Conservation (phyloP, 2,329 filamentous ascomycete species). For the Lasiodiplodia theobromae region DNA sequence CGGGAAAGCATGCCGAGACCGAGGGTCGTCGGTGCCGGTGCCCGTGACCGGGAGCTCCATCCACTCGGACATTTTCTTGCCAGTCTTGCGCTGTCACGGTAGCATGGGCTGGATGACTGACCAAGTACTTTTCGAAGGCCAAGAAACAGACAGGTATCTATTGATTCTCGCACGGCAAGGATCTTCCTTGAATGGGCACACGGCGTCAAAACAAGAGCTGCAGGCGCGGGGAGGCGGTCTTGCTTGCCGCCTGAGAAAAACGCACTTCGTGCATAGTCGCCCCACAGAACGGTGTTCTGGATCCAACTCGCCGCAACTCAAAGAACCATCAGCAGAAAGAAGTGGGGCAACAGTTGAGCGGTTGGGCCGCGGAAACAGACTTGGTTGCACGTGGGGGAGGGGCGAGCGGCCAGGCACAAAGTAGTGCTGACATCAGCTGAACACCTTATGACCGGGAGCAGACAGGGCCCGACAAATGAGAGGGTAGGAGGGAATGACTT, state of each 20-base stretch:
- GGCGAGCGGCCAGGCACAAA: too few species aligned
- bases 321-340: not conserved
- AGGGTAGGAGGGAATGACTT: not conserved
- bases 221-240: too few species aligned
- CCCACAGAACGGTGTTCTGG: not conserved
- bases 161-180: not conserved
- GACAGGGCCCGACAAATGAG: not conserved
- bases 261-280: not conserved
- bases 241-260: not conserved
- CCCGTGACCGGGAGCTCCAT: not conserved
- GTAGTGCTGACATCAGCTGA: slow-evolving; percentile 12
- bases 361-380: not conserved
- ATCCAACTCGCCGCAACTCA: not conserved
- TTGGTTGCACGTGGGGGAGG: not conserved
- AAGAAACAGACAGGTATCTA: too few species aligned
- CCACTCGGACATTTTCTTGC: slow-evolving; percentile 1
- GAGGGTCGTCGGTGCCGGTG: not conserved
- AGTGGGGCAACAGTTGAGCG: not conserved
- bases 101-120: not conserved
- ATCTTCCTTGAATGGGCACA: not conserved
- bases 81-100: not conserved
- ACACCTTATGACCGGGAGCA: not conserved
- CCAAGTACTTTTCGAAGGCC: not conserved
- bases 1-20: not conserved
- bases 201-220: too few species aligned